Base-by-base conservation (phyloP, 768 basidiomycete species). In the Lentinula sp. region DNA sequence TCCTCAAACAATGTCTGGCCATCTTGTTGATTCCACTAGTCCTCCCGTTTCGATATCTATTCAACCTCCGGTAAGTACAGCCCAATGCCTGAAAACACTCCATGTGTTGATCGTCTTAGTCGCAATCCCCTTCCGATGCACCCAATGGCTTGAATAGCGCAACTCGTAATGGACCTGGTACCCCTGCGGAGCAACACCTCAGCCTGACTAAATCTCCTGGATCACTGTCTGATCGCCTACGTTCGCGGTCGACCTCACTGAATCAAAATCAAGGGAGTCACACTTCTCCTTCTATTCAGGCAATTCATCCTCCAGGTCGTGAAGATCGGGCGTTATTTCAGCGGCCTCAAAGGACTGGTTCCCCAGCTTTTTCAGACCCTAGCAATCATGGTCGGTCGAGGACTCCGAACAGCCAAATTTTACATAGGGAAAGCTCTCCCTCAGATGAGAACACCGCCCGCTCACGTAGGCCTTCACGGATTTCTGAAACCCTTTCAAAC, bases 1-100 rank as follows among this genome's bases (percentile, higher is more conserved):
- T 39, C 13, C 54, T 21, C 35, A 15, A 56, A 39, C 54, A 10
- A 42, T 43, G 23, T 34, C 50, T n/a, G 31, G 11, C 11, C 55
- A 37, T 37, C 11, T 18, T 23, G 15, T 21, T 46, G 45, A 46
- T 46, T 11, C 37, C 6, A 28, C 28, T 16, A 59, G 57, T 39
- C 57, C 57, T n/a, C 57, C 57, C 7, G 57, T 59, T 9, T 46
- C 57, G 16, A 59, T 59, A 46, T 59, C 57, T 10, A 23, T 59
- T 21, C 57, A 59, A 18, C 48, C 57, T 59, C 57, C 57, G 4
- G 57, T 59, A 9, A 59, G 57, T 49, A 13, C 5, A 43, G 8
- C 32, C 32, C 18, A 13, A 40, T 15, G 10, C 28, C 16, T 37
- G 7, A 13, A n/a, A 21, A 11, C 35, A 3, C n/a, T 16, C 34